Percentiles rank a stretch among this genome's conserved stretches.
Conservation (phyloP, 2,329 filamentous ascomycete species). For the Coleophoma eucalyptorum region DNA sequence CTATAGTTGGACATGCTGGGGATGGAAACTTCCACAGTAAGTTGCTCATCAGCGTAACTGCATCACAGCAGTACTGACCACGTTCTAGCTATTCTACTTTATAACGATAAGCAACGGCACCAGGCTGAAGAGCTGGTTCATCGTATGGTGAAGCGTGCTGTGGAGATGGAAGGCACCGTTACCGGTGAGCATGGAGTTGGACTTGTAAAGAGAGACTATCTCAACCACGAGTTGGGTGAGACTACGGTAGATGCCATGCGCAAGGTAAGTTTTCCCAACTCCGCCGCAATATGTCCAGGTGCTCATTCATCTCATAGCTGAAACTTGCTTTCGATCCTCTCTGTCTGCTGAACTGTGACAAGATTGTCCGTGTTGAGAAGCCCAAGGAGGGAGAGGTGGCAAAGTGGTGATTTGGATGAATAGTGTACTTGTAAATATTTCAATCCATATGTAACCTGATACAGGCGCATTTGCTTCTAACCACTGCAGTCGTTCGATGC, state of each 20-base stretch:
- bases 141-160: constrained; percentile 80
- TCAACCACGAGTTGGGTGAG: constrained; percentile 72
- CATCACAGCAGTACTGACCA: too few species aligned
- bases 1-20: constrained; percentile 69
- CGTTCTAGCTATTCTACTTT: constrained; percentile 45
- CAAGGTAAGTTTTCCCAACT: constrained; percentile 47
- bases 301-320: constrained; percentile 43
- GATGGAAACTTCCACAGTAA: constrained; percentile 74
- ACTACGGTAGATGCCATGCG: constrained; percentile 78
- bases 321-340: constrained; percentile 79
- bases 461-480: too few species aligned
- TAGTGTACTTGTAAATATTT: too few species aligned
- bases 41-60: not conserved
- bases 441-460: too few species aligned
- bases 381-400: constrained; percentile 43
- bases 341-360: constrained; percentile 63
- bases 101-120: constrained; percentile 62
- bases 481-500: too few species aligned
- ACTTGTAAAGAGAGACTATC: constrained; percentile 79
- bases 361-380: constrained; percentile 59
- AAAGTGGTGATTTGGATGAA: constrained; percentile 34
- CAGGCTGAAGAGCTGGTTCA: constrained; percentile 71
- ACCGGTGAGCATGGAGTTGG: constrained; percentile 85
- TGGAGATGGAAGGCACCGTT: constrained; percentile 81
- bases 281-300: not conserved